phyloP scores from a whole-genome alignment of 305 asterid genomes.

The Fraxinus sp. region DNA sequence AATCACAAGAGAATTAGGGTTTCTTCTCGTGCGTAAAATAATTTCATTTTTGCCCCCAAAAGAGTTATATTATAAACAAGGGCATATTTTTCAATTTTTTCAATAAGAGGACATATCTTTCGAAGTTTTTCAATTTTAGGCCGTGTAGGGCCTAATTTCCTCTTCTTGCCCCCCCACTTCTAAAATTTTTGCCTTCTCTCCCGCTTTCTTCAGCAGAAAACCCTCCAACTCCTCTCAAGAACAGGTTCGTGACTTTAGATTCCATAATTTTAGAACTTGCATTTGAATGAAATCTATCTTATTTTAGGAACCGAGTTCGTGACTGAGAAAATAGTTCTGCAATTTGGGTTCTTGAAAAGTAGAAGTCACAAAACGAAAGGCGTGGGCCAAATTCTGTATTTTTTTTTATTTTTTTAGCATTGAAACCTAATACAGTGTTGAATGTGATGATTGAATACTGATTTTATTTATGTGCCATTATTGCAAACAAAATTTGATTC shows the following conservation, averaged over 20 bases:
- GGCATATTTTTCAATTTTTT: not conserved
- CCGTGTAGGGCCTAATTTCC: not conserved
- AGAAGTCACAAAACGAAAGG: not conserved
- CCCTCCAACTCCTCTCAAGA: not conserved
- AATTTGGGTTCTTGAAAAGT: not conserved
- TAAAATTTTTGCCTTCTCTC: not conserved
- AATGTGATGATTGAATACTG: not conserved
- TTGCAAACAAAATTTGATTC: not conserved
- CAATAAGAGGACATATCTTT: not conserved
- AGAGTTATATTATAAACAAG: not conserved
- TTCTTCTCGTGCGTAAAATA: not conserved
- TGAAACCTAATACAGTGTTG: not conserved
- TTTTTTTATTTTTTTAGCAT: not conserved
- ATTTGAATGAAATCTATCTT: not conserved
- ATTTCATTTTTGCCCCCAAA: not conserved
- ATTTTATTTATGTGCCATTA: not conserved
- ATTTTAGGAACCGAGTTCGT: not conserved
- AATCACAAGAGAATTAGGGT: not conserved
- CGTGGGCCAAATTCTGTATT: not conserved
- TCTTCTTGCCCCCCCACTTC: not conserved
- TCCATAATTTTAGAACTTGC: not conserved
- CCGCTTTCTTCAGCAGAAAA: not conserved
- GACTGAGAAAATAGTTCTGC: not conserved
- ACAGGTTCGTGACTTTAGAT: not conserved
- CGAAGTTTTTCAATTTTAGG: not conserved